Evolutionary conservation across 805 yeast species (phyloP).

Genomic region (Yamadazyma laniorum): DNA sequence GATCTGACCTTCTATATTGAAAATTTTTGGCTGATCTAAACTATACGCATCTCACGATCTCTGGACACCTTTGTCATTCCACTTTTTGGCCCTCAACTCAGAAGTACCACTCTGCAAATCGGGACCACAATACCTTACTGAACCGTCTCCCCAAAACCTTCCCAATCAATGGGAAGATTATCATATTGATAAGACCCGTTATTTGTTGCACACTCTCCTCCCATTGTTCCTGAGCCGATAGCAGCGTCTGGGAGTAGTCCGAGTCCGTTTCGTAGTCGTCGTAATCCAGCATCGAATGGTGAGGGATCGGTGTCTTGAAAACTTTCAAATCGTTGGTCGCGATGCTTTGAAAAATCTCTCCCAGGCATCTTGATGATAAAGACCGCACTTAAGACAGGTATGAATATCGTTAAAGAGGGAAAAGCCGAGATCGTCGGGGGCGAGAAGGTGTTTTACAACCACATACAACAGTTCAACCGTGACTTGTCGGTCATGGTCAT

Average conservation of each 20-base stretch:
- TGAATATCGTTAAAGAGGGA: slow-evolving; percentile 62
- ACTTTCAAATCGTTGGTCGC: slow-evolving; percentile 5
- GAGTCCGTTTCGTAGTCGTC: slow-evolving; percentile 12
- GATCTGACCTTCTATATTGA: too few relatives aligned
- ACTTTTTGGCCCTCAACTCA: too few relatives aligned
- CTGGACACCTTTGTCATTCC: too few relatives aligned
- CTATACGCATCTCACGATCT: too few relatives aligned
- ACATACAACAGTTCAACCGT: slow-evolving; percentile 94
- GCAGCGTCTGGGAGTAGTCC: slow-evolving; percentile 17
- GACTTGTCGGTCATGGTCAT: slow-evolving; percentile 85
- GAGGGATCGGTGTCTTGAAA: neutral
- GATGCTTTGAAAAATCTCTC: slow-evolving; percentile 2
- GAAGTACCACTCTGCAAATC: slow-evolving; percentile 33
- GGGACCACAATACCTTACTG: slow-evolving; percentile 44
- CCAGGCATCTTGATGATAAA: slow-evolving; percentile 7
- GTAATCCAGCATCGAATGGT: slow-evolving; percentile 9
- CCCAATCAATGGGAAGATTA: slow-evolving; percentile 65
- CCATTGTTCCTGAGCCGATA: slow-evolving; percentile 69
- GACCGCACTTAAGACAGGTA: slow-evolving; percentile 10
- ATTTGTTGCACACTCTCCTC: slow-evolving; percentile 64
- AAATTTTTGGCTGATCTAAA: too few relatives aligned
- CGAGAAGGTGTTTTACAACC: slow-evolving; percentile 88
- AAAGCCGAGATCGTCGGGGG: slow-evolving; percentile 75
- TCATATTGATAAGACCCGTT: slow-evolving; percentile 54
- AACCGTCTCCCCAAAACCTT: slow-evolving; percentile 63